Evolutionary conservation across 73 alveolate species (phyloP).

Genomic region (Uronychia binucleata): DNA sequence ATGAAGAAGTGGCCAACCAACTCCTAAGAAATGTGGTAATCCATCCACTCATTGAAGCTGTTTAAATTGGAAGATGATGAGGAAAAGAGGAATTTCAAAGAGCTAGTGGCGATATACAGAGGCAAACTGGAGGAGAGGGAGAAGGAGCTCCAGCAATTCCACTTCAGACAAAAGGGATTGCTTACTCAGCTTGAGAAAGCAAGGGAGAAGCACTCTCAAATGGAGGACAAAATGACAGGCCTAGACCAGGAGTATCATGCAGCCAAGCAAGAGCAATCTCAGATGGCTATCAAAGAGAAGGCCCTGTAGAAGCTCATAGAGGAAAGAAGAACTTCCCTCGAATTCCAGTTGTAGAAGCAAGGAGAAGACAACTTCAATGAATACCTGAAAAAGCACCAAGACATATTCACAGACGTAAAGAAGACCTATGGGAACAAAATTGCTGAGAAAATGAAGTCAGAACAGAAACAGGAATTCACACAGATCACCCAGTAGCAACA

Average conservation of each 20-base stretch:
- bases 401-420: conserved; percentile 49
- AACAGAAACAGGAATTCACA: conserved; percentile 45
- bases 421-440: conserved; percentile 63
- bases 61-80: conserved; percentile 34
- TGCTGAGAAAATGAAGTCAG: conserved; percentile 56
- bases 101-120: conserved; percentile 32
- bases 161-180: not conserved
- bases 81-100: conserved; percentile 51
- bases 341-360: conserved; percentile 40
- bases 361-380: conserved; percentile 55
- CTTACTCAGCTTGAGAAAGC: not conserved
- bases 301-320: conserved; percentile 32
- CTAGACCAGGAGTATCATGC: conserved; percentile 26
- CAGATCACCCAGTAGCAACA: conserved; percentile 25
- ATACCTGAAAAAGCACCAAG: conserved; percentile 30
- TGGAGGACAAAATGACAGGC: conserved; percentile 2
- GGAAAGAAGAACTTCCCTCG: conserved; percentile 46
- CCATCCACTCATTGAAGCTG: not conserved
- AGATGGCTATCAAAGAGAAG: conserved; percentile 32
- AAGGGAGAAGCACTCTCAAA: not conserved
- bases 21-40: not conserved
- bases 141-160: not conserved
- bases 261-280: conserved; percentile 13
- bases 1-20: not conserved
- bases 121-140: conserved; percentile 53